Evolutionary conservation across 2,329 filamentous ascomycete genomes (phyloP).

Genomic region (Aspergillus brasiliensis): DNA sequence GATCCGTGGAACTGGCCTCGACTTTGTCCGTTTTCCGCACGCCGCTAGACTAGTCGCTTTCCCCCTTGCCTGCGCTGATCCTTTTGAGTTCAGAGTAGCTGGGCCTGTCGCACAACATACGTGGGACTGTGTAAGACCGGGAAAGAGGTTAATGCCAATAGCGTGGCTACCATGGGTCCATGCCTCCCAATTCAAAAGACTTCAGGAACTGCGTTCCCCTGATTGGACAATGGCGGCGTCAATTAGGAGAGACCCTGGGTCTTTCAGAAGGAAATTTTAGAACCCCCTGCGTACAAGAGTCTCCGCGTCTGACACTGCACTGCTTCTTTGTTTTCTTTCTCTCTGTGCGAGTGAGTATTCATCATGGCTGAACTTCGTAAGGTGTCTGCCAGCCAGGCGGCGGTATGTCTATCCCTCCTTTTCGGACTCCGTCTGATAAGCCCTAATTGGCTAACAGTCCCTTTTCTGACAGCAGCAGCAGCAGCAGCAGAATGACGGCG

Average conservation of each 20-base stretch:
- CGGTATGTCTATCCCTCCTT: neutral
- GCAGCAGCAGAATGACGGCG: constrained; percentile 4
- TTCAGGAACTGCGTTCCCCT: neutral
- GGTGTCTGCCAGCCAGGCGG: neutral
- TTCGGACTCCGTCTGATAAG: neutral
- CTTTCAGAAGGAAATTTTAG: neutral
- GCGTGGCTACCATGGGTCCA: neutral
- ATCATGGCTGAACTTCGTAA: constrained; percentile 1
- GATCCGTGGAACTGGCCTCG: constrained; percentile 1
- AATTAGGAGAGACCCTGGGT: neutral
- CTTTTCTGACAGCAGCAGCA: too few relatives aligned
- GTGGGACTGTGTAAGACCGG: too few relatives aligned
- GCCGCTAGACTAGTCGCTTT: neutral
- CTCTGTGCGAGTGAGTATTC: neutral
- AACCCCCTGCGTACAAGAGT: neutral
- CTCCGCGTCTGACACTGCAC: neutral
- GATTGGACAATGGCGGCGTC: neutral
- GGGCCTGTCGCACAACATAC: too few relatives aligned
- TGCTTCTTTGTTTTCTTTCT: neutral
- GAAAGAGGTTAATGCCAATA: neutral
- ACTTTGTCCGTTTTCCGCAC: neutral
- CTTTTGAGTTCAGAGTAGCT: too few relatives aligned
- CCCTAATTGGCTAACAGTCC: neutral
- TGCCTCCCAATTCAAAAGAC: neutral
- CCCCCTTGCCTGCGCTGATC: too few relatives aligned